Evolutionary conservation across 148 eudicot genomes (phyloP).

Genomic region (Vaccinium darrowii): DNA sequence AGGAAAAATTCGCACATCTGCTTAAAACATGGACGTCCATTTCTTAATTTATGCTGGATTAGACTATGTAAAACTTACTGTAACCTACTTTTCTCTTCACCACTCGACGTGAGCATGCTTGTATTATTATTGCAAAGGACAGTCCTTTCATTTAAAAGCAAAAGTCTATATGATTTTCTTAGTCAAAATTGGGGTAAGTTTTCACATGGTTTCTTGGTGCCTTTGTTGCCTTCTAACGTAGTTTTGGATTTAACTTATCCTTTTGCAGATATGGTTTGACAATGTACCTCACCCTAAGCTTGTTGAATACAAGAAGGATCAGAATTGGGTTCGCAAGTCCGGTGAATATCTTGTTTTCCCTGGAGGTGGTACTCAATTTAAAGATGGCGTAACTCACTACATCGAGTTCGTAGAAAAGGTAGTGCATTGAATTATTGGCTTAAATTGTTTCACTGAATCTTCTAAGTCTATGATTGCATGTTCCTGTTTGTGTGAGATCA

Average conservation of each 20-base stretch:
- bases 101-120: background rate
- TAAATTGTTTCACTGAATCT: background rate
- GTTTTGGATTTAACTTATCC: background rate
- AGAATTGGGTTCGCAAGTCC: constrained; percentile 80
- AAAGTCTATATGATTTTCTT: background rate
- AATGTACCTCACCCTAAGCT: constrained; percentile 99
- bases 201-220: background rate
- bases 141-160: background rate
- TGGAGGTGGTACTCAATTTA: constrained; percentile 98
- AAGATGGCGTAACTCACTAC: constrained; percentile 77
- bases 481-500: background rate
- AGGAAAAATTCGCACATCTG: background rate
- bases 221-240: background rate
- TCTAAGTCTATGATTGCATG: background rate
- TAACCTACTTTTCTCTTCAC: background rate
- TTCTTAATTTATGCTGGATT: background rate
- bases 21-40: background rate
- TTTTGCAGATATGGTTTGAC: constrained; percentile 77
- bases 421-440: background rate
- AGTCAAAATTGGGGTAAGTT: background rate
- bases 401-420: constrained; percentile 80
- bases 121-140: background rate
- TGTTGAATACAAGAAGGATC: constrained; percentile 97
- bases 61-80: background rate
- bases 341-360: constrained; percentile 87